These are phyloP conservation scores for Arthonia radiata DNA, from an alignment of 495 filamentous ascomycete genomes.

Conservation along the genomic window DNA sequence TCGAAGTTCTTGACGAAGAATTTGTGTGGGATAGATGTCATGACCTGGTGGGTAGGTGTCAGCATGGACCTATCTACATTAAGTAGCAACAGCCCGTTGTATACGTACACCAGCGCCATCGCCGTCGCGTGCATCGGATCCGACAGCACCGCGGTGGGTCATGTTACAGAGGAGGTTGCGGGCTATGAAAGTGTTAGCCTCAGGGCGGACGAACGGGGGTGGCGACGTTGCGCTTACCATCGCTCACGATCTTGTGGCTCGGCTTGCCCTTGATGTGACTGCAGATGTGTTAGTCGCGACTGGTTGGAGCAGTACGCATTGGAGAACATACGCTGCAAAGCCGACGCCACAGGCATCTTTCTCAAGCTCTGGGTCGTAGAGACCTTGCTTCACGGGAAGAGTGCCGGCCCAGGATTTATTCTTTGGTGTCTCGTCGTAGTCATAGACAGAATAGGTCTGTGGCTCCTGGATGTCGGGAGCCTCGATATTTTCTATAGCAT, in stretches of 20 bases:
- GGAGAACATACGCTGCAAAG: conserved; percentile 73
- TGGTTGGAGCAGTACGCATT: conserved; percentile 3
- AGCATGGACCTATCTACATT: no score
- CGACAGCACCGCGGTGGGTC: conserved; percentile 97
- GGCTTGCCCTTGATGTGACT: conserved; percentile 95
- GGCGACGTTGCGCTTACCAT: conserved; percentile 41
- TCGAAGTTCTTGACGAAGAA: conserved; percentile 99
- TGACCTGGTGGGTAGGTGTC: no score
- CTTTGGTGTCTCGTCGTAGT: conserved; percentile 62
- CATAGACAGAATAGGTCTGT: conserved; percentile 31
- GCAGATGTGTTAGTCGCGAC: conserved; percentile 2
- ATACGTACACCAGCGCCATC: conserved; percentile 95
- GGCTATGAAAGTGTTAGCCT: conserved; percentile 22
- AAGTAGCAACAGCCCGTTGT: no score
- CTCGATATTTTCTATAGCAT: conserved; percentile 29
- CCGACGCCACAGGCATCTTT: conserved; percentile 99
- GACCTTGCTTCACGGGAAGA: conserved; percentile 88
- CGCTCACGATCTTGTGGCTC: conserved; percentile 97
- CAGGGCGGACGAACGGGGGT: conserved; percentile 5
- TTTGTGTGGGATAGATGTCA: conserved; percentile 97
- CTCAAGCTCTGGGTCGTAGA: conserved; percentile 88
- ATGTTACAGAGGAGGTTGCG: conserved; percentile 96
- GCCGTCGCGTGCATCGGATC: conserved; percentile 90
- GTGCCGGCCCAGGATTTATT: conserved; percentile 88
- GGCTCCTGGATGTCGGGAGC: no score